Conservation (phyloP, 2,329 filamentous ascomycete genomes). For the Sporothrix euskadiensis region DNA sequence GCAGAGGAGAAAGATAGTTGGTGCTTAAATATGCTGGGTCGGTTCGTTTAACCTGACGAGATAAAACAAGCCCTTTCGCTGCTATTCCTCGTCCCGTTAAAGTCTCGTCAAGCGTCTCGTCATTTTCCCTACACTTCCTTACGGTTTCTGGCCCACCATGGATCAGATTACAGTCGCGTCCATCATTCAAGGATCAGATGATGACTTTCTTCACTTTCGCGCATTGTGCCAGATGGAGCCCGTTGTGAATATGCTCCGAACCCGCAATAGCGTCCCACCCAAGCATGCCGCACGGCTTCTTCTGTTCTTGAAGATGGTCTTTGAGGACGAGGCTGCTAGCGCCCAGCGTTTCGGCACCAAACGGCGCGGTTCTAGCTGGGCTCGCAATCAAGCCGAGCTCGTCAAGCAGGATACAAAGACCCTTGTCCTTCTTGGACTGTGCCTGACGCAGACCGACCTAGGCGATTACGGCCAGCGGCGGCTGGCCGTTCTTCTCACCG, state of each 20-base stretch:
- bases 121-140: neutral
- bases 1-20: neutral
- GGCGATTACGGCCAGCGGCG: neutral
- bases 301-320: neutral
- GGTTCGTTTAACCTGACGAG: neutral
- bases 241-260: neutral
- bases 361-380: neutral
- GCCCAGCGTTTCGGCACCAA: neutral
- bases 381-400: constrained; percentile 4
- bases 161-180: neutral
- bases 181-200: neutral
- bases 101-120: neutral
- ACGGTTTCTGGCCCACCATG: neutral
- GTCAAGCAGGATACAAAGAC: constrained; percentile 2
- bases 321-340: neutral
- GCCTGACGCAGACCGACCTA: constrained; percentile 5
- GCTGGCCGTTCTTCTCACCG: neutral
- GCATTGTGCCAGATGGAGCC: constrained; percentile 4
- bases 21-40: neutral
- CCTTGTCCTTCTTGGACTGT: neutral
- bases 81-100: neutral
- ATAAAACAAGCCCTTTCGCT: neutral
- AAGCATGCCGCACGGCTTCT: neutral
- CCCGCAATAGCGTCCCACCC: neutral
- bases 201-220: constrained; percentile 1